phyloP scores from a whole-genome alignment of 2,329 filamentous ascomycete genomes.

The Colletotrichum somersetense region DNA sequence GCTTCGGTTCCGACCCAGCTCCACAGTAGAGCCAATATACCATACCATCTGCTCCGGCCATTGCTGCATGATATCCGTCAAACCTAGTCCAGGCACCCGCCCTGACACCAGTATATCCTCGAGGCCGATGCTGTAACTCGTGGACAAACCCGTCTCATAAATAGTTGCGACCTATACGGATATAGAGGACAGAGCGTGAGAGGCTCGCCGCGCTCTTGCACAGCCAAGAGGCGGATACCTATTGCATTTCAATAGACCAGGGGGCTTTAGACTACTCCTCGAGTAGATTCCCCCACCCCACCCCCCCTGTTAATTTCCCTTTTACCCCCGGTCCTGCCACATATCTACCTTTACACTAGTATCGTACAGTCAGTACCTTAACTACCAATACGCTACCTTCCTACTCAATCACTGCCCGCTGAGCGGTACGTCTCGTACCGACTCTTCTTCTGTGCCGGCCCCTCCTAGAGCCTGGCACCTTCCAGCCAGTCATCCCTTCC shows the following conservation, averaged over 20 bases:
- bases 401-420: neutral
- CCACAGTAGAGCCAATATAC: neutral
- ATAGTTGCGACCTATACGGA: neutral
- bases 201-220: neutral
- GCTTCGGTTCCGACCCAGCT: neutral
- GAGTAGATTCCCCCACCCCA: slow-evolving; percentile 2
- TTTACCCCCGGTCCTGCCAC: neutral
- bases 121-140: neutral
- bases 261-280: neutral
- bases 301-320: neutral
- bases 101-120: neutral
- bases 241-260: slow-evolving; percentile 1
- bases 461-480: slow-evolving; percentile 25
- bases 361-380: too few relatives aligned
- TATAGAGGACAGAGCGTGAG: neutral
- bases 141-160: slow-evolving; percentile 2
- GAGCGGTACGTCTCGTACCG: neutral
- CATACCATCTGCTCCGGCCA: neutral
- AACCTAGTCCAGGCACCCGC: neutral
- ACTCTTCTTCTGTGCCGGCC: slow-evolving; percentile 6
- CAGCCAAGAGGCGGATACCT: slow-evolving; percentile 11
- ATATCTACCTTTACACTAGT: neutral
- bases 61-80: too few relatives aligned
- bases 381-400: too few relatives aligned
- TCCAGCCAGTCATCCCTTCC: slow-evolving; percentile 36